Evolutionary conservation across 148 eudicot genomes (phyloP), one percentile per base, ranked within the genome.

Genomic region (Fagopyrum esculentum): DNA sequence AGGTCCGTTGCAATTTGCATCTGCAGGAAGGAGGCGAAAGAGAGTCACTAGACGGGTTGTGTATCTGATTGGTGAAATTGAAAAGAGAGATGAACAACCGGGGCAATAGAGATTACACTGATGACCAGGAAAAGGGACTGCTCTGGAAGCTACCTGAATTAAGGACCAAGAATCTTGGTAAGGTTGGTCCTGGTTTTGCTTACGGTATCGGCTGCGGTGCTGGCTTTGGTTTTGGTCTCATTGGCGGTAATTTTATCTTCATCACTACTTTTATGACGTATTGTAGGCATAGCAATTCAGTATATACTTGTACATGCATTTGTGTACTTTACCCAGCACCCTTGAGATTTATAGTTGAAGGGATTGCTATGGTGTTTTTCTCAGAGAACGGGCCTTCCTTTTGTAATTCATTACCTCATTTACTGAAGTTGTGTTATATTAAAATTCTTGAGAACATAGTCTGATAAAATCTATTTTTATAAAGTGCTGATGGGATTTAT

Each of bases 101-200:
- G 44, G 74, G 75, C 47, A 49, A 45, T 43, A 46, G 80, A 57
- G 79, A 76, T 3, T 47, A 6, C 48, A 44, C 12, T 74, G 87
- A 77, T 3, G 82, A 40, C 48, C 10, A 22, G 6, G 90, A 80
- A 8, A 84, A 79, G 77, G 96, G 96, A 1, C 71, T 90, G 19
- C 50, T 90, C 12, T 90, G 96, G 96, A 90, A 81, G 81, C 86
- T 90, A 22, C 96, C 92, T 13, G 78, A 55, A 4, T 22, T 87
- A 29, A 83, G 72, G 56, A 77, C 82, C 47, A 82, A 78, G n/a
- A 81, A 87, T 11, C 48, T 88, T 40, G 96, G 96, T 16, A 87
- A 81, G 57, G 48, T 88, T 46, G 96, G 92, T 1, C 96, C 96
- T 22, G 90, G 78, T 80, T 90, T 90, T 47, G 92, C 89, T 46